phyloP scores from a whole-genome alignment of 2,329 filamentous ascomycete genomes.

The Alternaria gaisen region DNA sequence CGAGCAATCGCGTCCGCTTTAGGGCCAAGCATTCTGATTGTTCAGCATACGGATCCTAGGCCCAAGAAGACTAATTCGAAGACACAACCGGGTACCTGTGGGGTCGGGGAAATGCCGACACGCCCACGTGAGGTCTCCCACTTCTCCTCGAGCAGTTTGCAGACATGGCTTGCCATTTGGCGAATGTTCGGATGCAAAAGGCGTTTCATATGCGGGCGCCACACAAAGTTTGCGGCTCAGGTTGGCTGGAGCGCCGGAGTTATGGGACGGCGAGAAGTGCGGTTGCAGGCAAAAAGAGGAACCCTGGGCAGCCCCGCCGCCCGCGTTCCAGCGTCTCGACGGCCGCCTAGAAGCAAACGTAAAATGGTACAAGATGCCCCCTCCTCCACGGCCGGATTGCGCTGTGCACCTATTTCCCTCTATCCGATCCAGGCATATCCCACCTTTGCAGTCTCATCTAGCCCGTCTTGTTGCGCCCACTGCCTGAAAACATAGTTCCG shows the following conservation, averaged over 20 bases:
- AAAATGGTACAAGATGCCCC: constrained; percentile 14
- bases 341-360: constrained; percentile 4
- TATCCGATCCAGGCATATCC: background rate
- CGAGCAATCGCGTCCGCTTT: constrained; percentile 2
- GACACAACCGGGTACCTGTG: constrained; percentile 13
- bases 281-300: constrained; percentile 3
- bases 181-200: constrained; percentile 21
- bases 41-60: constrained; percentile 25
- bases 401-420: constrained; percentile 1
- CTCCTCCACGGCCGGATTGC: background rate
- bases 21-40: constrained; percentile 19
- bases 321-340: constrained; percentile 15
- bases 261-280: constrained; percentile 10
- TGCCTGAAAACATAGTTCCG: constrained; percentile 3
- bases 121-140: constrained; percentile 28
- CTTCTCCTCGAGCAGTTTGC: constrained; percentile 3
- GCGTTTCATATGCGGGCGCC: constrained; percentile 24
- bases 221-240: constrained; percentile 18
- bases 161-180: constrained; percentile 10
- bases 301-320: constrained; percentile 15
- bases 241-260: constrained; percentile 6
- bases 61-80: constrained; percentile 13
- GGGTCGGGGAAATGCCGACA: constrained; percentile 25
- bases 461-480: background rate
- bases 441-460: background rate